Evolutionary conservation across 371 early-diverging fungal species (phyloP), one percentile per base, ranked within the genome.

Genomic region (Syncephalastrum monosporum): DNA sequence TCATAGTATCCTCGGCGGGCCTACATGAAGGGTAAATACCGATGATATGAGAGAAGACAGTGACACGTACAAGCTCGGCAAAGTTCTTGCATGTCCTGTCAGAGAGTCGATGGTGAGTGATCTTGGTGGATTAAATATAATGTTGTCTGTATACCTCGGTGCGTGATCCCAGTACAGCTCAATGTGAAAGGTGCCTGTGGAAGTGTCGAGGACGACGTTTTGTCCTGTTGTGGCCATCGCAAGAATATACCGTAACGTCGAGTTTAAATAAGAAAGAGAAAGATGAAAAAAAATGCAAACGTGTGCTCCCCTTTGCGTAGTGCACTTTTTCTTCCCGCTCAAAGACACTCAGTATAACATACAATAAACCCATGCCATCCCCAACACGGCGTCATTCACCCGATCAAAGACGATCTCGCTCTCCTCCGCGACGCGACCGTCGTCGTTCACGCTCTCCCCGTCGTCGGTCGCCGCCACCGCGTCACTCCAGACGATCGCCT

Each of bases 141-240:
- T 33, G 38, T 27, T 46, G 27, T 0, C 17, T 51, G n/a, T 19
- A 23, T 74, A 79, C 74, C 59, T 83, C 56, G 89, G 90, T 15
- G 88, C 87, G 46, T 89, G 86, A 56, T 88, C 77, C 70, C 83
- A 84, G 58, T 90, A 91, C 38, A 91, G 71, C 52, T 89, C 89
- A 52, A 85, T 66, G 57, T 80, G 74, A 53, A 89, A 80, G 3
- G 75, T 67, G 6, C 89, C 89, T 82, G 84, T 82, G 12, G 86
- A 83, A 33, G 86, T 86, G 47, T 86, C 84, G 27, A 86, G 61
- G 17, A 82, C 77, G 23, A 85, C 83, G 47, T 71, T 65, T 15
- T 68, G 56, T 14, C 21, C 42, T 12, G 60, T 58, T 17, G 29
- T 47, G 46, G 66, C 44, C 68, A 72, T 65, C 16, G 38, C 49